Evolutionary conservation across 805 yeast genomes (phyloP).

Genomic region (Ogataea pilisensis): DNA sequence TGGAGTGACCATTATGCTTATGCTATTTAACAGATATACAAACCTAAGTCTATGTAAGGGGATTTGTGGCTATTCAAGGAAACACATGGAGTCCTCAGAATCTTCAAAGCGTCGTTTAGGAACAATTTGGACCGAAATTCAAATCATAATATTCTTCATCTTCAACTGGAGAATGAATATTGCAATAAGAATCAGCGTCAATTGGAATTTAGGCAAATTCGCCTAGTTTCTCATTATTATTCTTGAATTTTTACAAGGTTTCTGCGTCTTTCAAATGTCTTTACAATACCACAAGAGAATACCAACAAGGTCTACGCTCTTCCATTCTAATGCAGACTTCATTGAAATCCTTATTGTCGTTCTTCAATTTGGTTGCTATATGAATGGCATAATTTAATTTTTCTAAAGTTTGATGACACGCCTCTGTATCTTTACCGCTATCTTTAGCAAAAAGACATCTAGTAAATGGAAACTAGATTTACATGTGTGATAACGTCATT

Average conservation of each 20-base stretch:
- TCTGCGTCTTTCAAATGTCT: slow-evolving; percentile 5
- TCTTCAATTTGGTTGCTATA: slow-evolving; percentile 13
- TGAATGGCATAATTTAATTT: slow-evolving; percentile 10
- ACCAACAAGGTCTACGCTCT: slow-evolving; percentile 13
- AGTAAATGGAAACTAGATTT: slow-evolving; percentile 12
- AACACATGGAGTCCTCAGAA: too few relatives aligned
- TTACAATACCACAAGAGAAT: slow-evolving; percentile 10
- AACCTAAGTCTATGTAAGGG: too few relatives aligned
- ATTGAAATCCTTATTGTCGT: slow-evolving; percentile 11
- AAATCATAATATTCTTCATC: neutral
- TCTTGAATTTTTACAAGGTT: neutral
- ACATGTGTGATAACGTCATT: slow-evolving; percentile 17
- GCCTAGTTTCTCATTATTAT: slow-evolving; percentile 1
- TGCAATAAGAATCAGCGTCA: neutral
- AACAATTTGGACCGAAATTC: neutral
- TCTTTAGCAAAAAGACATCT: neutral
- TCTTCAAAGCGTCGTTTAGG: neutral
- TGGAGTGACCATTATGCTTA: too few relatives aligned
- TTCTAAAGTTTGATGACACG: slow-evolving; percentile 6
- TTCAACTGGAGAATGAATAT: neutral
- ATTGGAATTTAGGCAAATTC: neutral
- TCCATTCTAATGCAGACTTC: slow-evolving; percentile 5
- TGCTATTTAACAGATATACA: too few relatives aligned
- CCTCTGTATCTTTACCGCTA: neutral
- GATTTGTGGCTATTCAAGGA: too few relatives aligned